A percentile compares a stretch with the other conserved stretches of the same genome.
Evolutionary conservation across 2,329 filamentous ascomycete genomes (phyloP).

Genomic region (Fusarium citri): DNA sequence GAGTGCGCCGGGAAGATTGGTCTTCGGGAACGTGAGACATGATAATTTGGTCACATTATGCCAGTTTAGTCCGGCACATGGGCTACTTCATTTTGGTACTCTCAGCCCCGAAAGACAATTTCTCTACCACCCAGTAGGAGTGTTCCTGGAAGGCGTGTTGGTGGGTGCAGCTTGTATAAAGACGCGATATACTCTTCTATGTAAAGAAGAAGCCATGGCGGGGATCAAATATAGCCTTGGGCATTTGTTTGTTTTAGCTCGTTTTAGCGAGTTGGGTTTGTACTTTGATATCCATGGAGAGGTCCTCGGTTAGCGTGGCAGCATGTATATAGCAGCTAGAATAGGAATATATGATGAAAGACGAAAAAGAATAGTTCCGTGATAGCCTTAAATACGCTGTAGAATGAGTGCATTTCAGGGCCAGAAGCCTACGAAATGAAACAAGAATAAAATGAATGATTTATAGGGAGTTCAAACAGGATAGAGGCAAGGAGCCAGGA

Average conservation of each 20-base stretch:
- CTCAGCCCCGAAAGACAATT: not conserved
- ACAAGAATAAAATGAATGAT: not conserved
- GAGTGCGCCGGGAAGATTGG: not conserved
- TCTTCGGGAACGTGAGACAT: not conserved
- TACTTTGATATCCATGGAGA: constrained; percentile 4
- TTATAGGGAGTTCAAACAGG: not conserved
- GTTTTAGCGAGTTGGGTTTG: constrained; percentile 19
- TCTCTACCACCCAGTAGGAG: not conserved
- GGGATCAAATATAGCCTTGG: not conserved
- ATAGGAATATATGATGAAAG: not conserved
- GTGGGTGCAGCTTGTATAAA: constrained; percentile 29
- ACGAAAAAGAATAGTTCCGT: not conserved
- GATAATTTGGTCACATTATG: not conserved
- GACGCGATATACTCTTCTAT: constrained; percentile 18
- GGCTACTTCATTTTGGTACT: not conserved
- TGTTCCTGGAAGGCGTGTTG: constrained; percentile 8
- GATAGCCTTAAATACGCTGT: not conserved
- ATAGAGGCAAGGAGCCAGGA: not conserved
- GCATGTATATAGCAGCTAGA: not conserved
- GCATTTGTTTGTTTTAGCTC: constrained; percentile 4
- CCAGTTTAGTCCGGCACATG: not conserved
- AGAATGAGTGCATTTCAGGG: not conserved
- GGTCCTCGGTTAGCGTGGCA: not conserved
- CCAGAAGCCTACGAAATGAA: too few species aligned
- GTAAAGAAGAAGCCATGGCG: constrained; percentile 12